Conservation (phyloP, 192 early-diverging fungal genomes). For the Coemansia brasiliensis region DNA sequence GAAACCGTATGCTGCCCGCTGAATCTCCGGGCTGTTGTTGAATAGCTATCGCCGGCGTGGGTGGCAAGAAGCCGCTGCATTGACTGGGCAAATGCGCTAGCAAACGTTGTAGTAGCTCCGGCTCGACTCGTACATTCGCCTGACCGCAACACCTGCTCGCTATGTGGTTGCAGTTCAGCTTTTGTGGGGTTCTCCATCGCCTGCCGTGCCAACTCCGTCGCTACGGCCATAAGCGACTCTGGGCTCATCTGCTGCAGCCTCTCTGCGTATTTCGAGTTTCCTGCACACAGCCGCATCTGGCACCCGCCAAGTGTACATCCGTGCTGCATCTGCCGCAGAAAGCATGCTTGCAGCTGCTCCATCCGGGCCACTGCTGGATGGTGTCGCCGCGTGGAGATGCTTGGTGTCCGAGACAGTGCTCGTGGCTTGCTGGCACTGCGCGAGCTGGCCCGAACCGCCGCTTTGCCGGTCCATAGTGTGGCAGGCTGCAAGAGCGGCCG, state of each 20-base stretch:
- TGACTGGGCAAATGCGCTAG: slow-evolving; percentile 1
- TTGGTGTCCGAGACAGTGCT: background rate
- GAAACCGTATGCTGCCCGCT: background rate
- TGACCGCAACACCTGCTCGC: background rate
- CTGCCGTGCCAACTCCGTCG: slow-evolving; percentile 23
- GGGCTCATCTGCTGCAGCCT: slow-evolving; percentile 6
- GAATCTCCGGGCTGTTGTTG: background rate
- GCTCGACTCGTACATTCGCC: background rate
- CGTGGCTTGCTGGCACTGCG: background rate
- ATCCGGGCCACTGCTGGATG: background rate
- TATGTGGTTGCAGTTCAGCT: slow-evolving; percentile 26
- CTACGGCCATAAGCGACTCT: slow-evolving; percentile 8
- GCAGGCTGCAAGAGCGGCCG: slow-evolving; percentile 18
- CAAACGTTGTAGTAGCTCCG: slow-evolving; percentile 2
- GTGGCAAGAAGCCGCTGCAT: slow-evolving; percentile 14
- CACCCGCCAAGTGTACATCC: slow-evolving; percentile 17
- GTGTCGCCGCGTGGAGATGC: background rate
- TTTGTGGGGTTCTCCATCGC: slow-evolving; percentile 3
- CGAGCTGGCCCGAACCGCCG: background rate
- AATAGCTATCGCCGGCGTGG: background rate
- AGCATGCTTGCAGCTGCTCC: slow-evolving; percentile 4
- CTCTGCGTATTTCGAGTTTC: slow-evolving; percentile 12
- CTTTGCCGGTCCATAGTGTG: background rate
- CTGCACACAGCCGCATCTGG: slow-evolving; percentile 17
- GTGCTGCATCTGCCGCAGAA: slow-evolving; percentile 18